A percentile compares a stretch with the other conserved stretches of the same genome.
These are phyloP conservation scores for Geranium rotundifolium DNA, from an alignment of 345 rosid genomes.

Conservation along the genomic window DNA sequence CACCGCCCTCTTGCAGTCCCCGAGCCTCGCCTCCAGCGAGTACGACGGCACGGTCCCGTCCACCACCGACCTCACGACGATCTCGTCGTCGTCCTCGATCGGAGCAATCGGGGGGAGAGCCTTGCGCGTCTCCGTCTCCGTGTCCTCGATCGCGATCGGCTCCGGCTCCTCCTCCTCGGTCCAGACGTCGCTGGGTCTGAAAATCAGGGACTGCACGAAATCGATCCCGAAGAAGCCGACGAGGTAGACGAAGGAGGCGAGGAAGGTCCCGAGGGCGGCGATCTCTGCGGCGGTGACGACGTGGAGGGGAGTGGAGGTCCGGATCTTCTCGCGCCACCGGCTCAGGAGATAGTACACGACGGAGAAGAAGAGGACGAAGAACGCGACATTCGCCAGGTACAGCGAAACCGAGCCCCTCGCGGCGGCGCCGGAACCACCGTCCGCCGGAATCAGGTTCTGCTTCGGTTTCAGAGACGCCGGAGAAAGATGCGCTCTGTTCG, in stretches of 20 bases:
- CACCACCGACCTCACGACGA: constrained; percentile 26
- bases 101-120: no score
- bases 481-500: no score
- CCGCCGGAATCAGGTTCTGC: no score
- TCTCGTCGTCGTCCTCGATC: constrained; percentile 20
- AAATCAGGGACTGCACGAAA: constrained; percentile 26
- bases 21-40: constrained; percentile 32
- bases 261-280: constrained; percentile 11
- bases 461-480: no score
- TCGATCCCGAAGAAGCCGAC: constrained; percentile 30
- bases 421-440: no score
- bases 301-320: constrained; percentile 25
- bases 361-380: constrained; percentile 41
- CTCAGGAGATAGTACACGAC: constrained; percentile 40
- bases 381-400: constrained; percentile 30
- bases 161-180: constrained; percentile 7
- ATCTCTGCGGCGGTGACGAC: constrained; percentile 30
- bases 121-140: no score
- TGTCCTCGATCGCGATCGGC: no score
- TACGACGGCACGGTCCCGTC: constrained; percentile 25
- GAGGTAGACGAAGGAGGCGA: constrained; percentile 14
- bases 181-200: constrained; percentile 26
- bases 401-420: constrained; percentile 15
- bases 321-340: constrained; percentile 22
- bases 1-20: constrained; percentile 30